Evolutionary conservation across 352 stramenopile species (phyloP), one percentile per base, ranked within the genome.

Genomic region (Poterioochromonas sp.): DNA sequence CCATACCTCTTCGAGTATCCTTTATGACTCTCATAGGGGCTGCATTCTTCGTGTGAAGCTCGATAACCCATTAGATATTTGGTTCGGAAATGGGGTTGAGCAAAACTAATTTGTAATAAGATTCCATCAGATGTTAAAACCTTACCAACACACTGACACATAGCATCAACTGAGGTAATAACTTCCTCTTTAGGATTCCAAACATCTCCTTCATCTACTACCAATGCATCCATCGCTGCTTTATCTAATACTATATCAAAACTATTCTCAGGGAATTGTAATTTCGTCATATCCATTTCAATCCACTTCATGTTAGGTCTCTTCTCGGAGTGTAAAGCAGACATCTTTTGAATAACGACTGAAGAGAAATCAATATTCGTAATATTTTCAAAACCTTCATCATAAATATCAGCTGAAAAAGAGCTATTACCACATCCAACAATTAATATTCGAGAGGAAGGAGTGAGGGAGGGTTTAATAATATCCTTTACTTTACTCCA

Each of bases 211-310:
- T 90, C 87, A 65, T 89, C 86, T 41, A 85, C 83, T 80, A 92
- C 88, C 35, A 92, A 83, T 34, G 88, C 88, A 77, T 92, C 88
- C 88, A 92, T 92, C 20, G 87, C 87, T 34, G 88, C 88, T 81
- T 92, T 92, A 80, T 92, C 88, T 40, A 92, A 86, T 32, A 92
- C 86, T 22, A 91, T 82, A 77, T 92, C 88, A 70, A 92, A 92
- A 29, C 32, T 82, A 12, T 76, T 68, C 22, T 78, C 49, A 0
- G 34, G 40, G 79, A 90, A 92, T 0, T 80, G 49, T 12, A 81
- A 20, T 37, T 78, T n/a, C 0, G 54, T 77, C 80, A 84, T 84
- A 69, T 85, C 82, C 69, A 80, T 79, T 18, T 44, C 11, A 0
- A 78, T 15, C 80, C 80, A 83, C 37, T 43, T 69, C 35, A 84